Base-by-base conservation (phyloP, 306 rosid genomes). In the Rosa chinensis region DNA sequence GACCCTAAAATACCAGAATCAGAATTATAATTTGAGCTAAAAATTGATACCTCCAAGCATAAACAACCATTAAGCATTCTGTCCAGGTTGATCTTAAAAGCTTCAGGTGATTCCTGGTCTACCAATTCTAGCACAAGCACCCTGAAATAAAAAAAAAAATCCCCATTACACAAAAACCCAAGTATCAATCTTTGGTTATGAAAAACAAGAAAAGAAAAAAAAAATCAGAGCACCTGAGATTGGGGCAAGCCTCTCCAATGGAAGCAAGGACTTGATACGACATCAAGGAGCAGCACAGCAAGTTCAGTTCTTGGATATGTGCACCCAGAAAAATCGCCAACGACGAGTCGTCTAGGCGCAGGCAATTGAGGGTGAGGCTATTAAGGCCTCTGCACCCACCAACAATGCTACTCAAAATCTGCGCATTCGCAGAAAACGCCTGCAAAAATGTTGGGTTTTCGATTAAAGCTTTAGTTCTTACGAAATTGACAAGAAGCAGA, bases 331-430 rank as follows among this genome's bases (percentile, higher is more conserved):
- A 28, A 66, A 5, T 11, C 44, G 39, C 14, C n/a, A 78, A 52
- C n/a, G 79, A 74, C 48, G 72, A 74, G 70, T 82, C 79, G 23
- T 78, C 40, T 5, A 78, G 79, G 67, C 79, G 82, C 55, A 56
- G 79, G 72, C 85, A 82, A 59, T 78, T 82, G 6, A 82, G n/a
- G 35, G 79, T 82, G 49, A 82, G 72, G 73, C 73, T 66, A 28
- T 11, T 49, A n/a, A 78, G 62, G 72, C 79, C 79, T 5, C 73
- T 66, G 61, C 77, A 73, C 72, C 73, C 66, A 58, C 79, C 64
- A 42, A 78, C 28, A 17, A 78, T 59, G 28, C 53, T 28, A 39
- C 10, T 61, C 42, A 82, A 35, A 74, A 71, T 82, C 55, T 25
- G 79, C 4, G 73, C 52, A 73, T 78, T 64, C 1, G 72, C 76